phyloP scores from a whole-genome alignment of 2,329 filamentous ascomycete species.

The Nigrospora osmanthi region DNA sequence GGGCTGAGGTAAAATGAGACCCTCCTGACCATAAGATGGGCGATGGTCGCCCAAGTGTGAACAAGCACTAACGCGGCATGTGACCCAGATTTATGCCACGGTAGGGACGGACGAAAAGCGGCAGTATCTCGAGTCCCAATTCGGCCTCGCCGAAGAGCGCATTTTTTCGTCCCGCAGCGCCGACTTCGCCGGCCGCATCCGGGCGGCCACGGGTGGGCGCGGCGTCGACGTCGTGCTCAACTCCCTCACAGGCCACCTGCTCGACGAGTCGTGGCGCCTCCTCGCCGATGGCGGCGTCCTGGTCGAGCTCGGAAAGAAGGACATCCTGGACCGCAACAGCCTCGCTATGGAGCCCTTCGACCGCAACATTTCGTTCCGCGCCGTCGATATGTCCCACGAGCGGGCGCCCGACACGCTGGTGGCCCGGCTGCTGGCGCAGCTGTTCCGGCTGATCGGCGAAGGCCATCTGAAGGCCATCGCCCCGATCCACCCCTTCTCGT shows the following conservation, averaged over 20 bases:
- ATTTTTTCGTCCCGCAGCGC: constrained; percentile 3
- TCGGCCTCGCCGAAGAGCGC: constrained; percentile 2
- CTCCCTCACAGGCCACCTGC: constrained; percentile 13
- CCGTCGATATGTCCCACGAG: constrained; percentile 1
- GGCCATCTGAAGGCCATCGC: constrained; percentile 5
- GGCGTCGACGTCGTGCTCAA: no score
- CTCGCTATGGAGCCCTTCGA: constrained; percentile 7
- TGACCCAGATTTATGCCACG: constrained; percentile 2
- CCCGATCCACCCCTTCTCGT: constrained; percentile 6
- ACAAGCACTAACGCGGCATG: no score
- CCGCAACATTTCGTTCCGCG: constrained; percentile 6
- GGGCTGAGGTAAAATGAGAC: no score
- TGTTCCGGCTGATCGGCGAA: constrained; percentile 5
- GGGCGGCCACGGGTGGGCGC: constrained; percentile 4
- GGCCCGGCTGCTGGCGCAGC: constrained; percentile 6
- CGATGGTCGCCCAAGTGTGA: no score
- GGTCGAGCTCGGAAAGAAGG: constrained; percentile 5
- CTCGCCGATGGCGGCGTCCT: constrained; percentile 2
- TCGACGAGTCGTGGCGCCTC: constrained; percentile 4
- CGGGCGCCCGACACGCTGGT: constrained; percentile 5
- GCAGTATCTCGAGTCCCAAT: constrained; percentile 2
- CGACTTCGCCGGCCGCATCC: constrained; percentile 2
- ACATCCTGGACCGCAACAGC: constrained; percentile 5
- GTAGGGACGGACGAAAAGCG: constrained; percentile 4
- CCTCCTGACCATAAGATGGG: no score